A percentile compares a stretch with the other conserved stretches of the same genome.
phyloP scores from a whole-genome alignment of 129 eudicot species.

The Arctium lappa region DNA sequence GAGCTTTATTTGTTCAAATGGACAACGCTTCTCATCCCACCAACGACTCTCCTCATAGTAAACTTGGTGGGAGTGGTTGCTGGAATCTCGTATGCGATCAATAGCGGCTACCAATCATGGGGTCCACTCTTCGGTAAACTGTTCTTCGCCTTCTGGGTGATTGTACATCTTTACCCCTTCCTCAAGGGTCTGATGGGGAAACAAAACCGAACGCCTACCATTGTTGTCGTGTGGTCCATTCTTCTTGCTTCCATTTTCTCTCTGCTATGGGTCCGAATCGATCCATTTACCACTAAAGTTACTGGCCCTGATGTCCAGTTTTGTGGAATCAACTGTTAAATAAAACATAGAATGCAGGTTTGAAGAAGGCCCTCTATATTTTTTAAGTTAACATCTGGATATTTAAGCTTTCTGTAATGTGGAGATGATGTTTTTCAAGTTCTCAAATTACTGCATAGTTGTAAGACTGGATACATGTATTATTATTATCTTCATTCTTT shows the following conservation, averaged over 20 bases:
- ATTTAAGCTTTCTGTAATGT: slow-evolving; percentile 26
- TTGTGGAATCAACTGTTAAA: slow-evolving; percentile 81
- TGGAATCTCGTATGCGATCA: slow-evolving; percentile 74
- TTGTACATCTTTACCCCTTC: slow-evolving; percentile 89
- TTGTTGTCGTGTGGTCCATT: slow-evolving; percentile 85
- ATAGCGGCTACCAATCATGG: slow-evolving; percentile 92
- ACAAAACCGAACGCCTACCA: slow-evolving; percentile 87
- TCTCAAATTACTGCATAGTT: slow-evolving; percentile 16
- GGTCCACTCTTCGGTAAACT: slow-evolving; percentile 88
- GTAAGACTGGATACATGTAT: slow-evolving; percentile 22
- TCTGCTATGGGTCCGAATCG: slow-evolving; percentile 76
- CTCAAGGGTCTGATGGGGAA: slow-evolving; percentile 92
- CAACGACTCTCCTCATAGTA: slow-evolving; percentile 75
- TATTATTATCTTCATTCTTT: slow-evolving; percentile 11
- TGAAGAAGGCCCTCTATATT: neutral
- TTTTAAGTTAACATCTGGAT: slow-evolving; percentile 5
- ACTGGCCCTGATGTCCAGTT: slow-evolving; percentile 66
- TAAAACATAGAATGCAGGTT: neutral
- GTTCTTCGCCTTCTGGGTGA: slow-evolving; percentile 94
- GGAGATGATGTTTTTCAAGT: neutral
- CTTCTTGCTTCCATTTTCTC: slow-evolving; percentile 88
- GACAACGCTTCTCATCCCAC: slow-evolving; percentile 87
- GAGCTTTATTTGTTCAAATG: slow-evolving; percentile 88
- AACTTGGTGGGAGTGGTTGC: slow-evolving; percentile 89
- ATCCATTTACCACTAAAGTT: slow-evolving; percentile 72